These are phyloP conservation scores for Fistulinella cinereoalba DNA, from an alignment of 1,284 basidiomycete genomes.

Conservation along the genomic window DNA sequence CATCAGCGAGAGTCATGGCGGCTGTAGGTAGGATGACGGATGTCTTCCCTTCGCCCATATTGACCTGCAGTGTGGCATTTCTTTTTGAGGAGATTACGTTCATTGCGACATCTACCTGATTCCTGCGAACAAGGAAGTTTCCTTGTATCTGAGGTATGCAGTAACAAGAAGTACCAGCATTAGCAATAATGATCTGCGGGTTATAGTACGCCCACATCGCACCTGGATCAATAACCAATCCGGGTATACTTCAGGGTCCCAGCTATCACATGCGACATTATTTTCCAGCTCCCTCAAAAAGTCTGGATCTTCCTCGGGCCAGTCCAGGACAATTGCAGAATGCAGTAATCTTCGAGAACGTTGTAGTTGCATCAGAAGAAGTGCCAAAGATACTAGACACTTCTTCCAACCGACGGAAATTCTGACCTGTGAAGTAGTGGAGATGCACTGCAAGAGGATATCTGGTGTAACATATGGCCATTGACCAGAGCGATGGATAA, in stretches of 20 bases:
- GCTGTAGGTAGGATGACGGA: conserved; percentile 51
- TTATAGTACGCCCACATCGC: too few relatives aligned
- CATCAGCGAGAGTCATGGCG: conserved; percentile 40
- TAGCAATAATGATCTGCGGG: background rate
- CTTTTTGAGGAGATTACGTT: conserved; percentile 43
- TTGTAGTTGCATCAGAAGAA: conserved; percentile 33
- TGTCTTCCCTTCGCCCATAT: conserved; percentile 61
- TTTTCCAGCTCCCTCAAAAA: conserved; percentile 35
- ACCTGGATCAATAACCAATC: conserved; percentile 53
- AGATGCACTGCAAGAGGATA: conserved; percentile 26
- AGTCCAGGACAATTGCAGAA: conserved; percentile 1
- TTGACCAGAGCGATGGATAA: background rate
- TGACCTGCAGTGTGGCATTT: conserved; percentile 48
- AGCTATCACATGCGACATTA: conserved; percentile 9
- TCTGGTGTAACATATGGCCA: conserved; percentile 30
- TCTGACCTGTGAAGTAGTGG: conserved; percentile 9
- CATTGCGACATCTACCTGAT: conserved; percentile 41
- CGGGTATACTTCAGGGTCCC: conserved; percentile 17
- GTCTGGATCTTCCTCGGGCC: conserved; percentile 30
- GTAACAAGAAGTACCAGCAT: background rate
- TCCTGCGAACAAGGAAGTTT: conserved; percentile 39
- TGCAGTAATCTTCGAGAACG: conserved; percentile 24
- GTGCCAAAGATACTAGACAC: conserved; percentile 27
- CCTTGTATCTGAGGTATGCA: conserved; percentile 41
- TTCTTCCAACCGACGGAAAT: conserved; percentile 28